phyloP scores from a whole-genome alignment of 2,329 filamentous ascomycete genomes.

The Penicillium thymicola region DNA sequence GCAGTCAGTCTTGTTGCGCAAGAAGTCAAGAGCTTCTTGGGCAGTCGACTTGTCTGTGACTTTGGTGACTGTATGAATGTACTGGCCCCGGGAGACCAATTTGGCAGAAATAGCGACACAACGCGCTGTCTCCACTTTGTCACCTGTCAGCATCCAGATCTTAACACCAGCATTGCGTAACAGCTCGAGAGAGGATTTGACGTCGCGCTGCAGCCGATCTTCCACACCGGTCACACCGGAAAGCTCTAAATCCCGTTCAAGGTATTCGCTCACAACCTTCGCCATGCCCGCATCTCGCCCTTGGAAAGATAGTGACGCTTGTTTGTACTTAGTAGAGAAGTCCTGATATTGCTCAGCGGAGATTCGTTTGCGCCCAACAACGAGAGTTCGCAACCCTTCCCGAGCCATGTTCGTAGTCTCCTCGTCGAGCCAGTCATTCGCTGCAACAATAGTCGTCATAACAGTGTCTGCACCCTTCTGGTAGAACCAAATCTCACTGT shows the following conservation, averaged over 20 bases:
- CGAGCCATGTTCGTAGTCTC: constrained; percentile 99
- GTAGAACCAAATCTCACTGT: constrained; percentile 93
- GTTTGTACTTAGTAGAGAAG: constrained; percentile 70
- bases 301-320: constrained; percentile 75
- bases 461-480: constrained; percentile 98
- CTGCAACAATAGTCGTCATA: constrained; percentile 91
- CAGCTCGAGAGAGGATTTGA: constrained; percentile 91
- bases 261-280: constrained; percentile 70
- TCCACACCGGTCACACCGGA: constrained; percentile 97
- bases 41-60: constrained; percentile 79
- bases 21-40: constrained; percentile 82
- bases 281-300: constrained; percentile 80
- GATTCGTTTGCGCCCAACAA: constrained; percentile 87
- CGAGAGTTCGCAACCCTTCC: constrained; percentile 88
- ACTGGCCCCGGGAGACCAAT: constrained; percentile 87
- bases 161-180: constrained; percentile 96
- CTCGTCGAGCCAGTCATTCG: constrained; percentile 98
- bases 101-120: constrained; percentile 96
- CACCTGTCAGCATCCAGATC: constrained; percentile 99
- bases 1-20: constrained; percentile 79
- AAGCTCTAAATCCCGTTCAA: constrained; percentile 86
- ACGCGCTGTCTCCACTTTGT: constrained; percentile 96
- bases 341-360: constrained; percentile 75
- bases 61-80: constrained; percentile 89
- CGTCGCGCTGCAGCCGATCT: constrained; percentile 91